These are phyloP conservation scores for Tripterygium wilfordii DNA, from an alignment of 177 flowering plant species.

Conservation along the genomic window DNA sequence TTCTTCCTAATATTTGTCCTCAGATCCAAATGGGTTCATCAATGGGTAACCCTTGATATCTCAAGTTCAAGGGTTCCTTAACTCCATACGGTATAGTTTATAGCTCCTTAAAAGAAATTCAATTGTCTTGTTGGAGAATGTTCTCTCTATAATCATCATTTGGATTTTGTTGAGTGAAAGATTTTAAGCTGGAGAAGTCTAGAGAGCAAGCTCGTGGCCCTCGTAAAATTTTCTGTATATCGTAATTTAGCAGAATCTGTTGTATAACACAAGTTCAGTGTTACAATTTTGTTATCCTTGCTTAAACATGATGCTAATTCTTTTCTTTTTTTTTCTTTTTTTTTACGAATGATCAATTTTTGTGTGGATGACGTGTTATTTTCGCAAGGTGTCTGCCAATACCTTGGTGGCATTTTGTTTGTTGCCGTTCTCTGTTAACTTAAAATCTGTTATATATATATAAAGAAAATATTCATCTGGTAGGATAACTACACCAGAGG, in stretches of 20 bases:
- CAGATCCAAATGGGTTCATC: constrained; percentile 61
- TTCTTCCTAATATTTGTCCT: constrained; percentile 1
- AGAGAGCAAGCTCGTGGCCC: too few species aligned
- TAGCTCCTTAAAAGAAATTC: background rate
- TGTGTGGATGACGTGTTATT: too few species aligned
- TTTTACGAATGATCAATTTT: too few species aligned
- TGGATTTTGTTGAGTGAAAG: too few species aligned
- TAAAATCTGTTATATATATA: too few species aligned
- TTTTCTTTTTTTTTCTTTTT: background rate
- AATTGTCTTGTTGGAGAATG: background rate
- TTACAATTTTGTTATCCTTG: background rate
- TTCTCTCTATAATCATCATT: too few species aligned
- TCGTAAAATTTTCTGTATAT: background rate
- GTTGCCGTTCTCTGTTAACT: too few species aligned
- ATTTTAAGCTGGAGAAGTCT: background rate
- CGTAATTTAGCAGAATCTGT: background rate
- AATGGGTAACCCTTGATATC: constrained; percentile 21
- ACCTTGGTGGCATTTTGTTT: too few species aligned
- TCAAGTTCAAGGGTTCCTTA: too few species aligned
- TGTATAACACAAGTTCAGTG: background rate
- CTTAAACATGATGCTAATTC: background rate
- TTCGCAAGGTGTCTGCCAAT: too few species aligned
- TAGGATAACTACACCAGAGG: too few species aligned
- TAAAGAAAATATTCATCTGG: too few species aligned
- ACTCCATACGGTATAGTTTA: constrained; percentile 5